These are phyloP conservation scores for Camellia sinensis DNA, from an alignment of 148 eudicot species.

Conservation along the genomic window DNA sequence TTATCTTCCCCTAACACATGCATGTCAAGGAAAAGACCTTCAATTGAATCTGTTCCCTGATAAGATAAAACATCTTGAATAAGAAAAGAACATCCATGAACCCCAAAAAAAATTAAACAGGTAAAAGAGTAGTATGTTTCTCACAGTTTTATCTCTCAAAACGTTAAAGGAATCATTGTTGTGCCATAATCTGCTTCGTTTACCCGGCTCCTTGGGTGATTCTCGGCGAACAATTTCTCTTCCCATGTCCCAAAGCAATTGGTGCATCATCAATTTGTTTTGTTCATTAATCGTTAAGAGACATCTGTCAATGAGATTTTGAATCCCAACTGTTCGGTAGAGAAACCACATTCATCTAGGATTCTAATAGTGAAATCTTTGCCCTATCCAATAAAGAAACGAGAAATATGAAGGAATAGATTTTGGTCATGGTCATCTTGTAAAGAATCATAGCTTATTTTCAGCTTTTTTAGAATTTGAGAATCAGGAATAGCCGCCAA, in stretches of 20 bases:
- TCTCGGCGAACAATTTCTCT: slow-evolving; percentile 13
- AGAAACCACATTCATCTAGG: neutral
- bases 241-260: slow-evolving; percentile 13
- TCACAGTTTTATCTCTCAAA: slow-evolving; percentile 1
- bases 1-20: neutral
- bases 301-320: slow-evolving; percentile 3
- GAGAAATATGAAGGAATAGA: neutral
- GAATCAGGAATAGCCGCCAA: neutral
- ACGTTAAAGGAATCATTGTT: neutral
- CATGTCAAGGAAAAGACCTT: slow-evolving; percentile 15
- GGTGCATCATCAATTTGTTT: slow-evolving; percentile 12
- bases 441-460: neutral
- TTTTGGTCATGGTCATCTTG: neutral
- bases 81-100: neutral
- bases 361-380: neutral
- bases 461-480: neutral
- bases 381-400: neutral
- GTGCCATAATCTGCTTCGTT: slow-evolving; percentile 8
- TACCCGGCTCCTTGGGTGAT: slow-evolving; percentile 14
- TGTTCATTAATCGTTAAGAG: neutral
- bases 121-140: neutral
- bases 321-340: neutral
- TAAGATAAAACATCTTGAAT: neutral
- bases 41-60: slow-evolving; percentile 10
- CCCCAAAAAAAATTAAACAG: neutral